A percentile compares a stretch with the other conserved stretches of the same genome.
These are phyloP conservation scores for Pharnaceum exiguum DNA, from an alignment of 148 eudicot genomes.

Conservation along the genomic window DNA sequence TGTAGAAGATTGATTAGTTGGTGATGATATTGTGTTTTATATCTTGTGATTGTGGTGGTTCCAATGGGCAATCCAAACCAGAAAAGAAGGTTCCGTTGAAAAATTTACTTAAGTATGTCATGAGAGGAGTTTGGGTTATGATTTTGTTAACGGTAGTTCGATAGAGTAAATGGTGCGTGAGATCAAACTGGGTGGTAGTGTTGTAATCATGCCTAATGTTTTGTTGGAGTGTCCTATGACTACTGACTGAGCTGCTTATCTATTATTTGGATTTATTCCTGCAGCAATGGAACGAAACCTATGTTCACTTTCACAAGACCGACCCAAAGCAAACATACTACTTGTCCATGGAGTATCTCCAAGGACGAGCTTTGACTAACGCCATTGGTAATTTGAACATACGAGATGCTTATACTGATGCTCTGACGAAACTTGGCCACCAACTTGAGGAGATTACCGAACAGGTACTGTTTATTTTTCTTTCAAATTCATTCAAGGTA, in stretches of 20 bases:
- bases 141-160: no score
- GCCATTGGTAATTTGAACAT: conserved; percentile 89
- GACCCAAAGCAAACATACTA: conserved; percentile 98
- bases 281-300: conserved; percentile 99
- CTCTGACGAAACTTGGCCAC: conserved; percentile 82
- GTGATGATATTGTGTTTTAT: no score
- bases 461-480: conserved; percentile 40
- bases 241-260: conserved; percentile 8
- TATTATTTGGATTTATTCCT: conserved; percentile 11
- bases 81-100: no score
- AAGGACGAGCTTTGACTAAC: conserved; percentile 94
- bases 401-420: conserved; percentile 80
- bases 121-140: no score
- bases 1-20: neutral
- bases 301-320: conserved; percentile 71
- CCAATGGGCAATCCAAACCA: no score
- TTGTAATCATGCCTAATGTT: no score
- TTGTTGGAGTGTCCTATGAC: no score
- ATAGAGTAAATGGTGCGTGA: no score
- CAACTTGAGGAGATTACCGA: conserved; percentile 81
- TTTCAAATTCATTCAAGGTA: neutral
- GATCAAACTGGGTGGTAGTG: no score
- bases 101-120: no score
- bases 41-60: no score
- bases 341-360: conserved; percentile 95